Evolutionary conservation across 257 asterid species (phyloP).

Genomic region (Nicotiana tomentosiformis): DNA sequence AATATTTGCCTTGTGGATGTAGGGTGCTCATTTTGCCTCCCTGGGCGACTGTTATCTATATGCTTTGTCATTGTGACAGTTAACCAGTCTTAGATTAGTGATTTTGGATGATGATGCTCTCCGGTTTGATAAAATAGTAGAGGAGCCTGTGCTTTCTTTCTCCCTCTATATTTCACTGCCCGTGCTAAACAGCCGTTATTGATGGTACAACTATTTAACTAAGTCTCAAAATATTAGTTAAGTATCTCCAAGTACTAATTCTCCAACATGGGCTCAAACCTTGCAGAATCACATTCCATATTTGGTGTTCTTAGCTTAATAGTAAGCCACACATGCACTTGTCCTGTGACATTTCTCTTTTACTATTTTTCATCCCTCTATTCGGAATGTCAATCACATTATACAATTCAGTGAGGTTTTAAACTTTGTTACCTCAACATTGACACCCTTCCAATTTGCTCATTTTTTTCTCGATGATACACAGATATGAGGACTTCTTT

Average conservation of each 20-base stretch:
- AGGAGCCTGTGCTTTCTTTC: not conserved
- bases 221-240: not conserved
- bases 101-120: not conserved
- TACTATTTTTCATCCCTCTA: not conserved
- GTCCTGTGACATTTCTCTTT: not conserved
- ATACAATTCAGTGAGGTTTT: not conserved
- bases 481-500: constrained; percentile 58
- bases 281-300: not conserved
- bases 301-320: not conserved
- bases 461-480: not conserved
- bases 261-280: not conserved
- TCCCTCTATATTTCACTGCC: not conserved
- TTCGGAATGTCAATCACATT: not conserved
- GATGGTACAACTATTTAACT: not conserved
- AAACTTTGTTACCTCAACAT: not conserved
- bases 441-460: not conserved
- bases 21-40: not conserved
- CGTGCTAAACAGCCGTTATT: not conserved
- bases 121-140: not conserved
- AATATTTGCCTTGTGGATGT: not conserved
- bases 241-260: not conserved
- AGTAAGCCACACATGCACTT: not conserved
- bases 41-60: not conserved
- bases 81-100: not conserved
- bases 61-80: not conserved